Percentiles rank a stretch among this genome's conserved stretches.
phyloP scores from a whole-genome alignment of 2,329 filamentous ascomycete genomes.

The Clarireedia monteithiana region DNA sequence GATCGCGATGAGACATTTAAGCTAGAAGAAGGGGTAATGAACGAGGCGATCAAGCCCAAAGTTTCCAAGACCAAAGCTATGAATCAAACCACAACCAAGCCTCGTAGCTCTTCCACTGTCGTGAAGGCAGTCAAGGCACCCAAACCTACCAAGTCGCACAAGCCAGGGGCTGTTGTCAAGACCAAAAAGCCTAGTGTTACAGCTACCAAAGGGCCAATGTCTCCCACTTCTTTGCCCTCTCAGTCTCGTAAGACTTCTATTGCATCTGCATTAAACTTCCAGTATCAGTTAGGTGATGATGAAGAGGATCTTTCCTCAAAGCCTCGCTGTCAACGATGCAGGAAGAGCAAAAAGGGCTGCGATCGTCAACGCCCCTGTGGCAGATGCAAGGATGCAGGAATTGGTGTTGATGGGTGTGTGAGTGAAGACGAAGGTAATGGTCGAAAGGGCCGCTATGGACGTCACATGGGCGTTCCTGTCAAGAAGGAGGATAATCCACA shows the following conservation, averaged over 20 bases:
- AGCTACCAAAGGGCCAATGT: conserved; percentile 42
- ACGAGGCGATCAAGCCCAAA: conserved; percentile 25
- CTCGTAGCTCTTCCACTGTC: conserved; percentile 30
- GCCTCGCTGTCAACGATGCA: conserved; percentile 93
- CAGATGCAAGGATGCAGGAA: conserved; percentile 90
- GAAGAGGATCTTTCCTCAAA: conserved; percentile 92
- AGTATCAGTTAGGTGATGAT: conserved; percentile 54
- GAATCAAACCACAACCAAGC: conserved; percentile 33
- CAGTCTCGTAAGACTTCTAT: conserved; percentile 69
- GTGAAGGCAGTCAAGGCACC: conserved; percentile 38
- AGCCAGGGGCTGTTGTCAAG: conserved; percentile 32
- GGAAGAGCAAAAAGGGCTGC: conserved; percentile 99
- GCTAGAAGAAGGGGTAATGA: conserved; percentile 22
- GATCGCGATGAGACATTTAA: conserved; percentile 33
- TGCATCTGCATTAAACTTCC: conserved; percentile 57
- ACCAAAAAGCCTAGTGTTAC: conserved; percentile 39
- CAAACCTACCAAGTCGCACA: conserved; percentile 39
- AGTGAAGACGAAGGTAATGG: conserved; percentile 98
- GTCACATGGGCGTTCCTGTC: conserved; percentile 61
- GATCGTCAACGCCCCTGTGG: conserved; percentile 93
- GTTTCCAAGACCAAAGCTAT: conserved; percentile 36
- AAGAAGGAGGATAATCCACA: conserved; percentile 46
- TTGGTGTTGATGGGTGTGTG: conserved; percentile 87
- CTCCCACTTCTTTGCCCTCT: conserved; percentile 59
- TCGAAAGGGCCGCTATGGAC: conserved; percentile 83